Evolutionary conservation across 495 filamentous ascomycete genomes (phyloP).

Genomic region (Parachaetomium inaequale): DNA sequence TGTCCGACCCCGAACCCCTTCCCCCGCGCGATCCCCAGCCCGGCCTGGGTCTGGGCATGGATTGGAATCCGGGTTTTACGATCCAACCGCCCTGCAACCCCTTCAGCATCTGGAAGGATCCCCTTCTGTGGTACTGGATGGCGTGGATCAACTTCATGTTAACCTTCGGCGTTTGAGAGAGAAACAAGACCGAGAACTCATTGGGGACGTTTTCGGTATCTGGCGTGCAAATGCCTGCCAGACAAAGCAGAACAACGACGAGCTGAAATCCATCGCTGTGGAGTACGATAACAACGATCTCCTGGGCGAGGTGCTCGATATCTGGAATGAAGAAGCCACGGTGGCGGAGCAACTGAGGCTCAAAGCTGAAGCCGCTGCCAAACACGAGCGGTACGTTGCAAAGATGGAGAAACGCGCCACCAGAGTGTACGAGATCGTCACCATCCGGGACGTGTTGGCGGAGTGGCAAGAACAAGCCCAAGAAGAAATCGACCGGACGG

Average conservation of each 20-base stretch:
- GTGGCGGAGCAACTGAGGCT: conserved; percentile 13
- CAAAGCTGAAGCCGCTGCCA: conserved; percentile 21
- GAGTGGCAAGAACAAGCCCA: conserved; percentile 25
- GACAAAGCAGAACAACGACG: conserved; percentile 8
- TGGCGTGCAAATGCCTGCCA: conserved; percentile 21
- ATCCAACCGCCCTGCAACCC: not conserved
- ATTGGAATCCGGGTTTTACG: not conserved
- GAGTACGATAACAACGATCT: conserved; percentile 29
- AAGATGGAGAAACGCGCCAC: conserved; percentile 32
- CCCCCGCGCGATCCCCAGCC: not conserved
- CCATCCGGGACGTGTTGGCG: conserved; percentile 21
- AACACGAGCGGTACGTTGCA: conserved; percentile 24
- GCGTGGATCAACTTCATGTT: conserved; percentile 19
- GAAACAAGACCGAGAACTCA: conserved; percentile 14
- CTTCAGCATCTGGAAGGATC: conserved; percentile 10
- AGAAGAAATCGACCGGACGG: conserved; percentile 46
- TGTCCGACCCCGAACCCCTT: no score
- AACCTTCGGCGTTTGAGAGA: conserved; percentile 19
- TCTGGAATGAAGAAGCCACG: conserved; percentile 25
- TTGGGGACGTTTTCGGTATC: conserved; percentile 14
- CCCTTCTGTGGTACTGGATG: not conserved
- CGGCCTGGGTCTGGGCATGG: not conserved
- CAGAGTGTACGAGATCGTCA: conserved; percentile 31
- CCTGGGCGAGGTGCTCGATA: conserved; percentile 24
- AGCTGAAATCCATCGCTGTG: conserved; percentile 11